Evolutionary conservation across 2,329 filamentous ascomycete genomes (phyloP).

Genomic region (Colletotrichum trifolii): DNA sequence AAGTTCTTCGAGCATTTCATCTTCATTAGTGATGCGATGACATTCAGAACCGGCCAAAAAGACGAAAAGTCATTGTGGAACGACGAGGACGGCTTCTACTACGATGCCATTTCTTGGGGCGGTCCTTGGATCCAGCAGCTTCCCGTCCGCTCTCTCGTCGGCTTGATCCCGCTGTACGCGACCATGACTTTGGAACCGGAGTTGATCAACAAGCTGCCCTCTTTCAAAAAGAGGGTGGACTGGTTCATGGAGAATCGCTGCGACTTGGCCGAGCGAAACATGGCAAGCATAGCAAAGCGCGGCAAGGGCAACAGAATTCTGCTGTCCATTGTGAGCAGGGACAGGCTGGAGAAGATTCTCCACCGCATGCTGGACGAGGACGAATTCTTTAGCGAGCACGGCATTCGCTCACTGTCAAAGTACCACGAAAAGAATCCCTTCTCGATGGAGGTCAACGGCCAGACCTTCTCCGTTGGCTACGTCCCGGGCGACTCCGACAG

Average conservation of each 20-base stretch:
- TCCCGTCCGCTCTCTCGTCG: constrained; percentile 90
- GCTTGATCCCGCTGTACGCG: constrained; percentile 92
- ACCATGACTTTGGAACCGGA: constrained; percentile 94
- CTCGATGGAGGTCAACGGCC: constrained; percentile 95
- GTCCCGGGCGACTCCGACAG: constrained; percentile 97
- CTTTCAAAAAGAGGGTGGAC: constrained; percentile 91
- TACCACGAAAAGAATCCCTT: constrained; percentile 90
- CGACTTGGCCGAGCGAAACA: constrained; percentile 91
- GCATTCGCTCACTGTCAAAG: constrained; percentile 92
- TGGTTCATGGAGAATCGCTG: constrained; percentile 93
- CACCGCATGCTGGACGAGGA: constrained; percentile 93
- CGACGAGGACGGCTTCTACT: constrained; percentile 96
- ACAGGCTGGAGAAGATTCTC: constrained; percentile 89
- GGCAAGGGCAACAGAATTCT: constrained; percentile 91
- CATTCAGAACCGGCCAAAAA: constrained; percentile 76
- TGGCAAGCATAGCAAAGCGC: constrained; percentile 90
- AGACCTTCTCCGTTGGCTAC: constrained; percentile 88
- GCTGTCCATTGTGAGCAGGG: constrained; percentile 90
- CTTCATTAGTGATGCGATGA: constrained; percentile 98
- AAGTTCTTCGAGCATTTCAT: constrained; percentile 99
- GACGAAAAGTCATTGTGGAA: constrained; percentile 93
- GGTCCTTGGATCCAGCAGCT: constrained; percentile 94
- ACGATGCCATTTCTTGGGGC: constrained; percentile 96
- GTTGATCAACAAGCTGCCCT: constrained; percentile 89
- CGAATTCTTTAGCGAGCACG: constrained; percentile 91